Base-by-base conservation (phyloP, 495 filamentous ascomycete genomes). In the Aspergillus panamensis region DNA sequence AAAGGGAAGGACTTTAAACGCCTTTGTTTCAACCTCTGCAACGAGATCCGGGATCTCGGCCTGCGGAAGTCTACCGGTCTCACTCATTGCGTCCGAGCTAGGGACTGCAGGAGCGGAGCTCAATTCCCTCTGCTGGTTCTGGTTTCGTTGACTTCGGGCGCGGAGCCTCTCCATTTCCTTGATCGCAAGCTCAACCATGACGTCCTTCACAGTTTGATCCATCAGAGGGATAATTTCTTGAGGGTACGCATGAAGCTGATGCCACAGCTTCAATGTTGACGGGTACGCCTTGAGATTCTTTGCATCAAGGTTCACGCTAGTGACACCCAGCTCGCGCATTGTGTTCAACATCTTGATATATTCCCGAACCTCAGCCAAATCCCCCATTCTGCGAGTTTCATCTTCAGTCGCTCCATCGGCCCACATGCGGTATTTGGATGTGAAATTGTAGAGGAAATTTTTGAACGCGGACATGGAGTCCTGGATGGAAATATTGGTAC, bases 201-300 rank as follows among this genome's bases (percentile, higher is more conserved):
- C 80, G 73, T 99, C 92, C 68, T 96, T 95, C 50, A 97, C 83
- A 19, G 82, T 82, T 66, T 93, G 90, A 78, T 99, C 95, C 89
- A 99, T 96, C 47, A 99, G 78, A 1, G 92, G 92, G 56, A 99
- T 87, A 53, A 97, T 92, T 78, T 99, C 94, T 62, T 90, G 89
- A 0, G 94, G 94, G 65, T 97, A 97, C 20, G 87, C 85, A 61
- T 92, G 90, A 48, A 91, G 78, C 67, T 97, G 95, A 69, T 96
- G 90, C 90, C 92, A 99, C 51, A 99, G 77, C 71, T 97, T 96
- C 59, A 87, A 74, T 0, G 94, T 97, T 8, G 90, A 83, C 3
- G 95, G 95, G 73, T 96, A 99, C 21, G 91, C 81, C 69, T 93
- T 96, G 59, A 99, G 82, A 64, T 97, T 96, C 55, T 82, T 84